These are phyloP conservation scores for Geotrichum europaeum DNA, from an alignment of 1,139 yeast species.

Conservation along the genomic window DNA sequence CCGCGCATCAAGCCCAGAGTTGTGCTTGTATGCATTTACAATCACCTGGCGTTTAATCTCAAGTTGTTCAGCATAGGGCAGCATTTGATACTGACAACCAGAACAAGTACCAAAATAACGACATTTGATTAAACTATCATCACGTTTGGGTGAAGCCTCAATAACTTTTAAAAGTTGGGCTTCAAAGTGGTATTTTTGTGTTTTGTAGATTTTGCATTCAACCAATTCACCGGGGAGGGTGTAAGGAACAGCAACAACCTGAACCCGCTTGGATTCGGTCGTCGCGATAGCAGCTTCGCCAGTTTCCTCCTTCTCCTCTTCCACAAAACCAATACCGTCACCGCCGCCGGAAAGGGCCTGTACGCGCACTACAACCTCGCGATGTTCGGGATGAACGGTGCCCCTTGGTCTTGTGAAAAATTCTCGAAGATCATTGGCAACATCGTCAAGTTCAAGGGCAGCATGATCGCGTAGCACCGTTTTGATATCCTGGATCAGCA, in stretches of 20 bases:
- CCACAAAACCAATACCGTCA: slow-evolving; percentile 35
- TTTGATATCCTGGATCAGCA: slow-evolving; percentile 66
- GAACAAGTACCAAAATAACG: slow-evolving; percentile 74
- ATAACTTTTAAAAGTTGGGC: slow-evolving; percentile 60
- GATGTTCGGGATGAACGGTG: slow-evolving; percentile 52
- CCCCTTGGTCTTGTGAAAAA: slow-evolving; percentile 56
- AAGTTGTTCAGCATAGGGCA: slow-evolving; percentile 67
- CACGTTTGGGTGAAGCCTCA: slow-evolving; percentile 43
- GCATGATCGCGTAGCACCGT: slow-evolving; percentile 45
- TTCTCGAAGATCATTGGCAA: slow-evolving; percentile 57
- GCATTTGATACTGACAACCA: slow-evolving; percentile 89
- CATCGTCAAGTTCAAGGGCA: slow-evolving; percentile 41
- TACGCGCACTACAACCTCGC: slow-evolving; percentile 53
- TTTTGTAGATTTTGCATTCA: slow-evolving; percentile 62
- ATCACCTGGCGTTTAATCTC: slow-evolving; percentile 68
- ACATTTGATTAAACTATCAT: slow-evolving; percentile 57
- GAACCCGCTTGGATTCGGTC: neutral
- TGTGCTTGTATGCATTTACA: slow-evolving; percentile 70
- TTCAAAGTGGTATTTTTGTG: slow-evolving; percentile 71
- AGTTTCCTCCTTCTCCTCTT: slow-evolving; percentile 18
- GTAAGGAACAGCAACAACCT: slow-evolving; percentile 68
- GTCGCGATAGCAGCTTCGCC: neutral
- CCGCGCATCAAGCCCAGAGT: slow-evolving; percentile 47
- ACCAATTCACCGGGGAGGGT: slow-evolving; percentile 82
- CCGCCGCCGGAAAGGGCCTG: slow-evolving; percentile 66